Conservation (phyloP, 2,329 filamentous ascomycete genomes). For the Trematosphaeria pertusa region DNA sequence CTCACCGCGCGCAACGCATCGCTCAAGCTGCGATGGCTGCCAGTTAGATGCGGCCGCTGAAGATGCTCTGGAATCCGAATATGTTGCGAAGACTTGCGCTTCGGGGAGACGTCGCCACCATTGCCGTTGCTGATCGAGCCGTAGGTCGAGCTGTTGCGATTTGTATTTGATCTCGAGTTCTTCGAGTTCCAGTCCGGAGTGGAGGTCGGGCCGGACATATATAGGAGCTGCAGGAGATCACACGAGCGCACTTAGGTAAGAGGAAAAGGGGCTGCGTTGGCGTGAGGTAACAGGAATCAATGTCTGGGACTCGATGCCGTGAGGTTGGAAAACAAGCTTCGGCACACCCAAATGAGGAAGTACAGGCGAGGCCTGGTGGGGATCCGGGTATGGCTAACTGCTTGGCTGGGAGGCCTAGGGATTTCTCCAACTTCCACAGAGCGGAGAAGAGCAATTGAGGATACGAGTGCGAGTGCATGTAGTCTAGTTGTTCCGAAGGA, state of each 20-base stretch:
- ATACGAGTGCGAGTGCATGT: too few relatives aligned
- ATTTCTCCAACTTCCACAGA: too few relatives aligned
- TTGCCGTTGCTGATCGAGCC: constrained; percentile 20
- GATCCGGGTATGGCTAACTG: not conserved
- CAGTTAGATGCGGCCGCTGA: constrained; percentile 39
- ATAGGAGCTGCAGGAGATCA: not conserved
- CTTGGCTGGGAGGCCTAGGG: not conserved
- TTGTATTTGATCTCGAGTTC: not conserved
- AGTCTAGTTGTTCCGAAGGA: not conserved
- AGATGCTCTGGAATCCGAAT: constrained; percentile 43
- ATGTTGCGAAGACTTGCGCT: constrained; percentile 22
- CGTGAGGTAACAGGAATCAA: constrained; percentile 4
- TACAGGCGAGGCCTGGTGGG: not conserved
- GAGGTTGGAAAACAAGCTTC: constrained; percentile 1
- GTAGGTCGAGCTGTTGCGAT: not conserved
- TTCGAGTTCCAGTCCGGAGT: constrained; percentile 30
- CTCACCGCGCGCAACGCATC: constrained; percentile 49
- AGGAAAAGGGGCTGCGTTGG: not conserved
- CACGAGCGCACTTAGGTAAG: constrained; percentile 4
- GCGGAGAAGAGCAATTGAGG: too few relatives aligned
- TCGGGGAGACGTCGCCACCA: constrained; percentile 30
- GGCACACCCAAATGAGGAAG: not conserved
- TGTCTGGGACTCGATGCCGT: not conserved
- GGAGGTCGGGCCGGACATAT: constrained; percentile 38
- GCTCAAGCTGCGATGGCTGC: constrained; percentile 43